Conservation (phyloP, 83 land plant species). For the Picea abies region DNA sequence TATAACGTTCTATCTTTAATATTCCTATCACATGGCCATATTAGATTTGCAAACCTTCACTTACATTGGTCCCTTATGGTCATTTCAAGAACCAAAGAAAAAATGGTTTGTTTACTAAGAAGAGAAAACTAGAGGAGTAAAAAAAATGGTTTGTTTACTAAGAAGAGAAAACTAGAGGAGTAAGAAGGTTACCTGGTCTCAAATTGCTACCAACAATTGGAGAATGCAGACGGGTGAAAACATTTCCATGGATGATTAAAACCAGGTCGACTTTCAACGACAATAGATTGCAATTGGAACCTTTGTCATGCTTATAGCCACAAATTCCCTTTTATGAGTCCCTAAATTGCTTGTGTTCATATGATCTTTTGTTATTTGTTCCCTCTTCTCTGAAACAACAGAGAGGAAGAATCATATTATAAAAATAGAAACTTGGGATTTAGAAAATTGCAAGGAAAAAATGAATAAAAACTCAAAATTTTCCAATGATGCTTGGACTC, state of each 20-base stretch:
- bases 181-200: background rate
- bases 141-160: no score
- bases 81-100: background rate
- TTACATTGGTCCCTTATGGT: background rate
- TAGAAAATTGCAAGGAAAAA: background rate
- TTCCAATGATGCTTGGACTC: no score
- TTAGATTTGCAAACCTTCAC: no score
- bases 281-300: conserved; percentile 5
- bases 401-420: background rate
- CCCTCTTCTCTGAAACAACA: conserved; percentile 18
- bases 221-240: no score
- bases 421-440: background rate
- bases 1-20: no score
- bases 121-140: background rate
- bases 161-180: background rate
- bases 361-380: conserved; percentile 26
- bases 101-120: background rate
- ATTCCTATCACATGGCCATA: no score
- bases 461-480: no score
- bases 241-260: conserved; percentile 28
- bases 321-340: conserved; percentile 23
- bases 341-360: conserved; percentile 25
- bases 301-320: conserved; percentile 8
- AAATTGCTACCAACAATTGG: background rate
- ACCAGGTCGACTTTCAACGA: conserved; percentile 34